Evolutionary conservation across 1,284 basidiomycete genomes (phyloP), one percentile per base, ranked within the genome.

Genomic region (Puccinia triticina): DNA sequence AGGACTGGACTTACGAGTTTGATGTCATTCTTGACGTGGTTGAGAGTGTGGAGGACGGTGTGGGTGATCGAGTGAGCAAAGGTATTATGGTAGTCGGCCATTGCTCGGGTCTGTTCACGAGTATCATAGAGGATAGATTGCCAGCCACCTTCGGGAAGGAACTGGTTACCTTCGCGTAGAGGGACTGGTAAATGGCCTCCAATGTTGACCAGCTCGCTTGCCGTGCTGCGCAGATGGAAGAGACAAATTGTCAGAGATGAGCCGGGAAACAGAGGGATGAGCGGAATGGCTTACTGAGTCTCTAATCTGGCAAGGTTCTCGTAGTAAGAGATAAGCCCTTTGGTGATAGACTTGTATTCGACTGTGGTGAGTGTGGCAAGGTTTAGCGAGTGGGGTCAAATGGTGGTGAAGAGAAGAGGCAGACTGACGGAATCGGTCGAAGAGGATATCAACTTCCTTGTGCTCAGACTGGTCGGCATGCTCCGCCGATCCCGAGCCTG

Each of bases 101-200:
- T 79, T n/a, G 43, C 43, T 55, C 77, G 64, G 29, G 77, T 79
- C 46, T 55, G 77, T 43, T 79, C 77, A 26, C 77, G 77, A 34
- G 50, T 79, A 48, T 53, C 66, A 37, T 55, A 69, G 32, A 79
- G 77, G 64, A 79, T 79, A 26, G 66, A 69, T 37, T 71, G 77
- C 77, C 77, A 79, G 5, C 77, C 77, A n/a, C 77, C 77, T 32
- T 79, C 66, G 48, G 77, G 77, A 53, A 79, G 66, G 53, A 79
- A 79, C 32, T 79, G 77, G 40, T 79, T 79, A 0, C 77, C 77
- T 40, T 79, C 77, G 26, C 66, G 40, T 10, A 79, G 50, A 40
- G 77, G 66, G 21, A 79, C 77, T 7, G 77, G 77, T 5, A 79
- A 29, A 59, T 79, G 77, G 21, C 77, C 77, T 50, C 77, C 77